These are phyloP conservation scores for Ascochyta rabiei DNA, from an alignment of 2,329 filamentous ascomycete species.

Conservation along the genomic window DNA sequence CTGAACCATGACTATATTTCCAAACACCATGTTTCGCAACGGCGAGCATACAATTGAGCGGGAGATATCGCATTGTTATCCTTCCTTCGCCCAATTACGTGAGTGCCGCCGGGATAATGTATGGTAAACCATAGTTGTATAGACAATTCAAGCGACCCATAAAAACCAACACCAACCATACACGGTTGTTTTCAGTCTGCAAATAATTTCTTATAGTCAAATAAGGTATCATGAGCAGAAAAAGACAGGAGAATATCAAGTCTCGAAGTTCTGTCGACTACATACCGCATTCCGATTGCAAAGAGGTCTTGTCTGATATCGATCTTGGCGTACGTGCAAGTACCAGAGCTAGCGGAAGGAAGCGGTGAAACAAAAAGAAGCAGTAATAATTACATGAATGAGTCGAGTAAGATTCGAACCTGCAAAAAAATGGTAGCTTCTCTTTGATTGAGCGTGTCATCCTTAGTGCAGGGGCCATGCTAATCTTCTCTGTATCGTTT, in stretches of 20 bases:
- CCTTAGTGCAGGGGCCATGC: slow-evolving; percentile 77
- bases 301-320: not conserved
- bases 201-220: too few relatives aligned
- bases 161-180: too few relatives aligned
- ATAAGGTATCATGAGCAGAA: too few relatives aligned
- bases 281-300: not conserved
- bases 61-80: not conserved
- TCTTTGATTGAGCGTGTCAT: slow-evolving; percentile 68
- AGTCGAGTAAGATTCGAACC: not conserved
- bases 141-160: too few relatives aligned
- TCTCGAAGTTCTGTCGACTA: too few relatives aligned
- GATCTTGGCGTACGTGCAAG: not conserved
- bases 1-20: not conserved
- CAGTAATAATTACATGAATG: not conserved
- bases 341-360: not conserved
- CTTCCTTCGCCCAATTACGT: not conserved
- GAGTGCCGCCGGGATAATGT: too few relatives aligned
- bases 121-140: too few relatives aligned
- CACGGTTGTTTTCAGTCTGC: too few relatives aligned
- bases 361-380: not conserved
- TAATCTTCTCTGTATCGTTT: slow-evolving; percentile 49
- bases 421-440: slow-evolving; percentile 45
- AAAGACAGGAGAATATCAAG: too few relatives aligned
- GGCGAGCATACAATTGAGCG: not conserved
- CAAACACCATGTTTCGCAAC: not conserved